Base-by-base conservation (phyloP, 1,284 basidiomycete species). In the Amylostereum chailletii region DNA sequence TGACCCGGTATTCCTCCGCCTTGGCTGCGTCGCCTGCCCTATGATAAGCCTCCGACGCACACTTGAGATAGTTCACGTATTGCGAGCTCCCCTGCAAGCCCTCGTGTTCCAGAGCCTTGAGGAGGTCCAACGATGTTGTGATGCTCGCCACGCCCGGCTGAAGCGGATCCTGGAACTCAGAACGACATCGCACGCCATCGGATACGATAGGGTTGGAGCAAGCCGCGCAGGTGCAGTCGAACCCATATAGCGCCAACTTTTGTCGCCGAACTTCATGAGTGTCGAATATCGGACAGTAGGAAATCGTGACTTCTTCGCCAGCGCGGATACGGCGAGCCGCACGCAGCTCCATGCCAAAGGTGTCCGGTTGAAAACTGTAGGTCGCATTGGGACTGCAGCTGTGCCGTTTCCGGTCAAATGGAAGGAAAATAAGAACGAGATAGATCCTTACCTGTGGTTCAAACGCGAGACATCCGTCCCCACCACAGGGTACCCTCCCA, bases 221-320 rank as follows among this genome's bases (percentile, higher is more conserved):
- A 19, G 37, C 45, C 11, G 26, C 4, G 33, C 49, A 51, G 29
- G 46, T 26, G 46, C 49, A 51, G 5, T 26, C 8, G 38, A 51
- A 51, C 11, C 45, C 49, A 29, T 51, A 51, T 2, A 45, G 45
- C 9, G 37, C 39, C 33, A 51, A 39, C 31, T 10, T 19, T n/a
- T 46, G 40, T 19, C 47, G 44, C 32, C 49, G 49, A 40, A 19
- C 11, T n/a, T 11, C 39, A 4, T 11, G n/a, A 4, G 4, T 40
- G 39, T 5, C 39, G 11, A 3, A 19, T 3, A 47, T 3, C 3
- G 4, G 19, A 27, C 37, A 30, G 30, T 51, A 51, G 26, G 45
- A 10, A 5, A 45, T 33, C 9, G 49, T 51, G 45, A 51, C 31
- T 34, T 51, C 49, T 41, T 51, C 49, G 10, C 49, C 49, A 32